Percentiles rank a stretch among this genome's conserved stretches.
phyloP scores from a whole-genome alignment of 768 basidiomycete genomes.

The Collybia mongolica region DNA sequence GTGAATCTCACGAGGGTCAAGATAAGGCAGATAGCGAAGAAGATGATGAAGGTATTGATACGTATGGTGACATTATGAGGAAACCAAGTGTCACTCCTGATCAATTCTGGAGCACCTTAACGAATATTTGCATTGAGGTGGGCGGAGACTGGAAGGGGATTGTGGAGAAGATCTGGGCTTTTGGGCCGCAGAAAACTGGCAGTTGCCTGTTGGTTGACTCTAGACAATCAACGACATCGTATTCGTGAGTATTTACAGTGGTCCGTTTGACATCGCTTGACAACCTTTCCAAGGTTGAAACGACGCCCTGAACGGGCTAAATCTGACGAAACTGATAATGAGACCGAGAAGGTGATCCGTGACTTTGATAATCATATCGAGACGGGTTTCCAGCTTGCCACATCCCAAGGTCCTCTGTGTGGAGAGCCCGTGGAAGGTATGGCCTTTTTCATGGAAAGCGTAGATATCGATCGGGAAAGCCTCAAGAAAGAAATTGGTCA shows the following conservation, averaged over 20 bases:
- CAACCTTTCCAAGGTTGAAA: constrained; percentile 41
- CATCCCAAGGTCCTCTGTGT: constrained; percentile 92
- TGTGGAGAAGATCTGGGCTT: constrained; percentile 78
- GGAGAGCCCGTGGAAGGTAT: constrained; percentile 93
- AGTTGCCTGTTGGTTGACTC: constrained; percentile 85
- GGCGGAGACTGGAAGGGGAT: constrained; percentile 87
- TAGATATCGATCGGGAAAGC: constrained; percentile 59
- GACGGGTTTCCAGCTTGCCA: constrained; percentile 93
- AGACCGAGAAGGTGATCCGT: constrained; percentile 33
- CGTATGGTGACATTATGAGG: constrained; percentile 57
- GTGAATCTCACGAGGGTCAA: constrained; percentile 24
- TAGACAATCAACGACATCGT: constrained; percentile 40
- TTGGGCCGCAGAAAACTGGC: constrained; percentile 87
- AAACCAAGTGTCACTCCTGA: constrained; percentile 67
- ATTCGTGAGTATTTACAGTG: constrained; percentile 50
- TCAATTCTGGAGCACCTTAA: constrained; percentile 78
- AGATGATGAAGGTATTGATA: constrained; percentile 36
- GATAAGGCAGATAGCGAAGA: constrained; percentile 38
- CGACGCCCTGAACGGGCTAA: constrained; percentile 44
- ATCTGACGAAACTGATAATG: constrained; percentile 24
- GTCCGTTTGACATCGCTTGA: constrained; percentile 6
- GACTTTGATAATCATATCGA: constrained; percentile 85
- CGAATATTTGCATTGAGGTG: constrained; percentile 58
- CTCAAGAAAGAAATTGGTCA: constrained; percentile 68
- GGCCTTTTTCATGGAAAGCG: constrained; percentile 83